These are phyloP conservation scores for Aspergillus phoenicis DNA, from an alignment of 2,329 filamentous ascomycete genomes.

Conservation along the genomic window DNA sequence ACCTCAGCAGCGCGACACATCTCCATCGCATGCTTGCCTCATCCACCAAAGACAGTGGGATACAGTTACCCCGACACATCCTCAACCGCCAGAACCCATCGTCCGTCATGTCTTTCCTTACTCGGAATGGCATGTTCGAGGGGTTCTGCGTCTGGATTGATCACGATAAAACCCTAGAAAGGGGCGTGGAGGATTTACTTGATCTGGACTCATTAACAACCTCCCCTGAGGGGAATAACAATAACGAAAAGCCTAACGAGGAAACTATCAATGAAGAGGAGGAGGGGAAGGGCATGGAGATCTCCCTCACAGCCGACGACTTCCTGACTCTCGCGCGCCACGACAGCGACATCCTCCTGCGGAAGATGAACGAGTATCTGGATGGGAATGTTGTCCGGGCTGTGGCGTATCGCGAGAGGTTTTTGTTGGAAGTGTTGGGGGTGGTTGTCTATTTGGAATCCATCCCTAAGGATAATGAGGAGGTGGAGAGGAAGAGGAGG, in stretches of 20 bases:
- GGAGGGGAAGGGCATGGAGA: background rate
- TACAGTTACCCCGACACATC: background rate
- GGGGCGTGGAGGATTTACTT: background rate
- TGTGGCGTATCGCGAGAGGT: slow-evolving; percentile 12
- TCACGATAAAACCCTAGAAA: background rate
- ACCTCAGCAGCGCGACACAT: background rate
- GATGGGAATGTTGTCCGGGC: background rate
- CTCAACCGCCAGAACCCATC: background rate
- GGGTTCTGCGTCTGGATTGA: slow-evolving; percentile 9
- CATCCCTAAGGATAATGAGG: background rate
- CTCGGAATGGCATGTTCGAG: slow-evolving; percentile 12
- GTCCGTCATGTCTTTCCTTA: slow-evolving; percentile 6
- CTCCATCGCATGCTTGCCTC: background rate
- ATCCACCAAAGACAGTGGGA: background rate
- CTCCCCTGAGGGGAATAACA: no score
- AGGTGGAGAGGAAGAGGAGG: background rate
- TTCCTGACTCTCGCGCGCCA: background rate
- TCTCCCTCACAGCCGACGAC: background rate
- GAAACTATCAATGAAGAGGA: background rate
- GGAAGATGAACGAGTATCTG: background rate
- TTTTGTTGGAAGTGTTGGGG: slow-evolving; percentile 21
- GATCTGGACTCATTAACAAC: background rate
- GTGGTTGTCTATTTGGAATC: slow-evolving; percentile 6
- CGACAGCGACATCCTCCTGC: background rate
- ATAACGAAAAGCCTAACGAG: background rate